Evolutionary conservation across 768 basidiomycete species (phyloP).

Genomic region (Auriscalpium vulgare): DNA sequence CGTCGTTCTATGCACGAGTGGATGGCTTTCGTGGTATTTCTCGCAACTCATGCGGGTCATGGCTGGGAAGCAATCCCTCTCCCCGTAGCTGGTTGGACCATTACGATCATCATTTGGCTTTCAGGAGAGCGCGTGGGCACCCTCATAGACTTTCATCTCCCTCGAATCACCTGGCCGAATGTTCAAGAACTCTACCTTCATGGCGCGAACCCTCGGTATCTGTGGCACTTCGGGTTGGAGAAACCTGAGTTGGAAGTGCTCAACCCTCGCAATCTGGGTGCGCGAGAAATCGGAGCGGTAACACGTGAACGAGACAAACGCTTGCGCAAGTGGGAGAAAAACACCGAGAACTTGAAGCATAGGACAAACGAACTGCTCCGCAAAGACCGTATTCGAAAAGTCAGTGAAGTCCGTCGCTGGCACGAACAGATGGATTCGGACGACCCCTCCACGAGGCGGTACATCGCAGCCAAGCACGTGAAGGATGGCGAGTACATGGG

Average conservation of each 20-base stretch:
- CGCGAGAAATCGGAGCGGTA: too few relatives aligned
- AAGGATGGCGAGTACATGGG: neutral
- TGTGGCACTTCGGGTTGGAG: too few relatives aligned
- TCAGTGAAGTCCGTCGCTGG: neutral
- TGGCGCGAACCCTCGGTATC: too few relatives aligned
- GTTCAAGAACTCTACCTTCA: too few relatives aligned
- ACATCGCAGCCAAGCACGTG: neutral
- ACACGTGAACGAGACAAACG: too few relatives aligned
- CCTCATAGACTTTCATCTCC: neutral
- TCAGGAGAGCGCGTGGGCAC: neutral
- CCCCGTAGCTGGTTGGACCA: neutral
- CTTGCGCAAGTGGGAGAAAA: too few relatives aligned
- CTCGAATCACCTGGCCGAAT: too few relatives aligned
- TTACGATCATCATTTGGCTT: neutral
- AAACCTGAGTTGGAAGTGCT: too few relatives aligned
- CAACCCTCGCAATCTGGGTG: too few relatives aligned
- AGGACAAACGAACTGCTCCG: too few relatives aligned
- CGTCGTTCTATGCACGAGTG: neutral
- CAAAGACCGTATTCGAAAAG: neutral
- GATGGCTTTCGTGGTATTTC: neutral
- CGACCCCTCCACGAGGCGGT: neutral
- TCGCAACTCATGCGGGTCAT: neutral
- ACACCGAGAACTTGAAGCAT: too few relatives aligned
- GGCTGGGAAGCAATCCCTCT: neutral
- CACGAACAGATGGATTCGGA: neutral